A percentile compares a stretch with the other conserved stretches of the same genome.
Evolutionary conservation across 2,329 filamentous ascomycete species (phyloP).

Genomic region (Aspergillus quadricinctus): DNA sequence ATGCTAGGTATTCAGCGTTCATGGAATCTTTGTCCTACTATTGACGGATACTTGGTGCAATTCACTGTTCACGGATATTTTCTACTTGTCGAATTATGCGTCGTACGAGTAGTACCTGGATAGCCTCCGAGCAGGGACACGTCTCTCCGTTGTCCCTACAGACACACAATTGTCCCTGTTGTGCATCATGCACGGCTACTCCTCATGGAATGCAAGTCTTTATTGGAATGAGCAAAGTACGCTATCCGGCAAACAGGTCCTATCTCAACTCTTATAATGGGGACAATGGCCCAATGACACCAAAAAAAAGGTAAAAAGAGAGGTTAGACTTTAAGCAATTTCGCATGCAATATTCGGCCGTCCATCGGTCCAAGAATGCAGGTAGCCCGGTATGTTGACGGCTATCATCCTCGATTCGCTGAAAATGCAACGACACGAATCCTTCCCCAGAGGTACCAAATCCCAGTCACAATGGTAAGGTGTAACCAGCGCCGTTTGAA

Average conservation of each 20-base stretch:
- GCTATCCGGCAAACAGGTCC: not conserved
- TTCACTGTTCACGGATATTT: not conserved
- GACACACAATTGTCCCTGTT: not conserved
- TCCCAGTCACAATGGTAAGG: slow-evolving; percentile 1
- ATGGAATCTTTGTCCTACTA: not conserved
- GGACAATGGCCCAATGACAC: not conserved
- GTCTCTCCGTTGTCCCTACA: not conserved
- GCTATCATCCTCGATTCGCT: slow-evolving; percentile 11
- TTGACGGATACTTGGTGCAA: not conserved
- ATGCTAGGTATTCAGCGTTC: not conserved
- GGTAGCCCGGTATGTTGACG: not conserved
- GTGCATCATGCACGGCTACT: not conserved
- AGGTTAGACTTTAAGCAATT: not conserved
- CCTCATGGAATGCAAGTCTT: not conserved
- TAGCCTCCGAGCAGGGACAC: not conserved
- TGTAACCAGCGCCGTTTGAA: slow-evolving; percentile 8
- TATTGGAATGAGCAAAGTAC: not conserved
- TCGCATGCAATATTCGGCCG: not conserved
- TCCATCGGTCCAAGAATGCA: not conserved
- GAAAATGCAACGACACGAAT: slow-evolving; percentile 19
- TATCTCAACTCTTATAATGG: not conserved
- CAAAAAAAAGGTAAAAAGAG: not conserved
- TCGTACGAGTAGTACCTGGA: no score
- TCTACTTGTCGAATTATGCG: not conserved
- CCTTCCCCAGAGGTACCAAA: slow-evolving; percentile 12